phyloP scores from a whole-genome alignment of 2,329 filamentous ascomycete species.

The Cladophialophora carrionii region DNA sequence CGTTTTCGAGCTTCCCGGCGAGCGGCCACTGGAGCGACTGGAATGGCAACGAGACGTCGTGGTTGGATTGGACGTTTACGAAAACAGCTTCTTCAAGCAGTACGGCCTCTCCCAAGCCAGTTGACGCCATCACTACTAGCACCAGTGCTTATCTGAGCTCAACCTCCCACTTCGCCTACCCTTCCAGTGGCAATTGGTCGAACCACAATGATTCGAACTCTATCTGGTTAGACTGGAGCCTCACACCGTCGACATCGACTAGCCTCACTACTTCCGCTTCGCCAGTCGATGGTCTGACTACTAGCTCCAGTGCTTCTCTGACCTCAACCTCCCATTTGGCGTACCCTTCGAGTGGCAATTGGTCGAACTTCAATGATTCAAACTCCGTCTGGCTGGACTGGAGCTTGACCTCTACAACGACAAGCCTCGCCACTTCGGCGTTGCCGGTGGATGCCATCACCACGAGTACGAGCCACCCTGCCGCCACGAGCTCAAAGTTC shows the following conservation, averaged over 20 bases:
- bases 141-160: conserved; percentile 8
- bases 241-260: neutral
- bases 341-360: conserved; percentile 6
- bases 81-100: neutral
- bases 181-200: conserved; percentile 5
- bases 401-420: neutral
- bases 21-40: neutral
- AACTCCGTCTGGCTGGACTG: conserved; percentile 3
- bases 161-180: conserved; percentile 8
- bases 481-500: neutral
- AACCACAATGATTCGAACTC: conserved; percentile 7
- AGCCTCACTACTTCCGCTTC: conserved; percentile 6
- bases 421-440: neutral
- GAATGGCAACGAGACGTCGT: neutral
- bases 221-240: conserved; percentile 9
- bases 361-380: conserved; percentile 2
- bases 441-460: conserved; percentile 2
- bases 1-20: neutral
- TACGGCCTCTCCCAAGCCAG: conserved; percentile 5
- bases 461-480: neutral
- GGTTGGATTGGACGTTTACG: conserved; percentile 6
- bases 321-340: conserved; percentile 5
- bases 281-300: conserved; percentile 7
- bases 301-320: conserved; percentile 9
- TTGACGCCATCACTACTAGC: conserved; percentile 11